A percentile compares a stretch with the other conserved stretches of the same genome.
phyloP scores from a whole-genome alignment of 495 filamentous ascomycete genomes.

The Physcia stellaris region DNA sequence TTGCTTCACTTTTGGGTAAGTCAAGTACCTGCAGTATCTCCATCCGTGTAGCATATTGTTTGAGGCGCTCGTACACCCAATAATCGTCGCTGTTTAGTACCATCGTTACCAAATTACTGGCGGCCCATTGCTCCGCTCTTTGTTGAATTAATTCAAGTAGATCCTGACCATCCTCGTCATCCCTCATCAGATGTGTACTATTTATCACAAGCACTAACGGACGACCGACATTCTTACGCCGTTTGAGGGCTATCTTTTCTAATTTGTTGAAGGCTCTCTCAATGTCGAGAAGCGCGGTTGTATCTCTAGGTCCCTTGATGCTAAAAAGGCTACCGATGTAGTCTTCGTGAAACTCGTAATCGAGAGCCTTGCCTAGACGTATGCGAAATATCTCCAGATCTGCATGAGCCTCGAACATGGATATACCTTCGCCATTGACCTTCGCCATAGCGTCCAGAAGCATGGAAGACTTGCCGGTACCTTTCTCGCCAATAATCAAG shows the following conservation, averaged over 20 bases:
- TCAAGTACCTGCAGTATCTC: conserved; percentile 75
- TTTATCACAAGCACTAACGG: conserved; percentile 86
- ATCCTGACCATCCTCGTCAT: conserved; percentile 83
- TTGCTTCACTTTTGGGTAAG: conserved; percentile 61
- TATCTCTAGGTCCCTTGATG: conserved; percentile 83
- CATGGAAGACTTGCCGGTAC: conserved; percentile 93
- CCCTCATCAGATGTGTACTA: conserved; percentile 73
- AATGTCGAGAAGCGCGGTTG: conserved; percentile 81
- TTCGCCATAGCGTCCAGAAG: conserved; percentile 86
- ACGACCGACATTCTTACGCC: conserved; percentile 38
- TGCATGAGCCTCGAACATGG: conserved; percentile 92
- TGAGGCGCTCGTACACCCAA: conserved; percentile 92
- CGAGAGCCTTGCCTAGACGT: conserved; percentile 78
- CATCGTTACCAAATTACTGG: conserved; percentile 73
- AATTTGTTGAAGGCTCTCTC: conserved; percentile 95
- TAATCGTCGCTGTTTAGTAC: conserved; percentile 93
- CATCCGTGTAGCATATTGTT: conserved; percentile 82
- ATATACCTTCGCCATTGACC: conserved; percentile 68
- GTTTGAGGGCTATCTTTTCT: conserved; percentile 76
- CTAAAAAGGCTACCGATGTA: conserved; percentile 94
- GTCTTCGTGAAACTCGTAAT: conserved; percentile 77
- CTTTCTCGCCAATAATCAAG: conserved; percentile 90
- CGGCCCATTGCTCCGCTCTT: conserved; percentile 90
- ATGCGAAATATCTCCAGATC: conserved; percentile 93
- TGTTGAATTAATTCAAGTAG: conserved; percentile 91